These are phyloP conservation scores for Eucalyptus pauciflora DNA, from an alignment of 345 rosid species.

Conservation along the genomic window DNA sequence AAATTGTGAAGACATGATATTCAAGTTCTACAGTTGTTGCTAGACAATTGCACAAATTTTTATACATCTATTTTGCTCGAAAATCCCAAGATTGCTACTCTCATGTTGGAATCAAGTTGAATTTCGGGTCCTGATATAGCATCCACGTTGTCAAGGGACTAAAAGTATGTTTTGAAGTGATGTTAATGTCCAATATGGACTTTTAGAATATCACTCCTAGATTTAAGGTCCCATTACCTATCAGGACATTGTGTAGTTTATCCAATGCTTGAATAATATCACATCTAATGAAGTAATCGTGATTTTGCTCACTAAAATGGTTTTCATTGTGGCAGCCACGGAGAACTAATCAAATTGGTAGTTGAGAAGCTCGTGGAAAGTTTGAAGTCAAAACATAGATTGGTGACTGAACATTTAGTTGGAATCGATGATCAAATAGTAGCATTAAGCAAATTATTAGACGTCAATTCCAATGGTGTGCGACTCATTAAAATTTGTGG, in stretches of 20 bases:
- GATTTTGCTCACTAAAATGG: not conserved
- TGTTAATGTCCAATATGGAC: not conserved
- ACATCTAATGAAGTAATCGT: rapidly evolving
- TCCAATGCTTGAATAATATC: not conserved
- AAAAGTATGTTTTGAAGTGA: not conserved
- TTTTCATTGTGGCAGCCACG: rapidly evolving
- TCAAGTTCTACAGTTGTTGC: no score
- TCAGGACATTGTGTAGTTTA: not conserved
- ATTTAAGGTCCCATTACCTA: not conserved
- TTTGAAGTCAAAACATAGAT: not conserved
- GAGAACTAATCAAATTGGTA: not conserved
- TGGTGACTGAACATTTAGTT: not conserved
- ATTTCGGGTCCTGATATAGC: no score
- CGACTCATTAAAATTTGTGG: not conserved
- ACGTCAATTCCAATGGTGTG: not conserved
- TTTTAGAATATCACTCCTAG: not conserved
- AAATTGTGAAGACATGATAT: no score
- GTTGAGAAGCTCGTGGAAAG: rapidly evolving
- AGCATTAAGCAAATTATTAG: not conserved
- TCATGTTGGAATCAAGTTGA: no score
- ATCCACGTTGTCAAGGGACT: not conserved
- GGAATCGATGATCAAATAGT: not conserved
- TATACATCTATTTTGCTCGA: no score
- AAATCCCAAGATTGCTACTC: no score
- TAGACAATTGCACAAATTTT: no score